Evolutionary conservation across 768 basidiomycete species (phyloP), one percentile per base, ranked within the genome.

Genomic region (Suillus tomentosus): DNA sequence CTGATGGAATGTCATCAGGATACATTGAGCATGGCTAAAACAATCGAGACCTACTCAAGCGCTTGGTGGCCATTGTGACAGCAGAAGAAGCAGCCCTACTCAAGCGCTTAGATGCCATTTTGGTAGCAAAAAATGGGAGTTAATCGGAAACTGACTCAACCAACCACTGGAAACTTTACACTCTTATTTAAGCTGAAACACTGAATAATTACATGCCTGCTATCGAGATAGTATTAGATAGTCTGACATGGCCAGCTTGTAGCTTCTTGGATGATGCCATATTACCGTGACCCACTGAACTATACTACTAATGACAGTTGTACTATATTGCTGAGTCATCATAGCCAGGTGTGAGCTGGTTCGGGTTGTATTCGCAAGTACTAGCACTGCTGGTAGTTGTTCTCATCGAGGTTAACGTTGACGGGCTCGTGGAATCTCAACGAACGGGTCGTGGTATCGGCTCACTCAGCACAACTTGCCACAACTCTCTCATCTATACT

Each of bases 1-100:
- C 95, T 96, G 62, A 24, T 58, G 40, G n/a, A 14, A 65, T 6
- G 22, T 50, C 15, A 36, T 76, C 56, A 74, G 53, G 58, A 37
- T 13, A 14, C n/a, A 15, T 27, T 42, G 43, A 13, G 14, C 47
- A 43, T n/a, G 5, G 15, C 36, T 50, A 10, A 11, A 34, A 11
- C 40, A 34, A 47, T 22, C 34, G 27, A 19, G n/a, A 60, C 70
- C 27, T 66, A 76, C 74, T 77, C 34, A 77, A 65, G 42, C 62
- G 66, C 62, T 62, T 59, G 42, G 66, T 54, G 31, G 70, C 27
- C 74, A 77, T 77, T 31, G 62, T 56, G 51, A 14, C 13, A 22
- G 27, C 27, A 31, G 51, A 31, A 53, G 3, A 22, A 17, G 31
- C 31, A 31, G 31, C 3, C 69, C 27, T 66, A 76, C 74, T 77